Conservation (phyloP, 106 monocot species). For the Dioscorea alata region DNA sequence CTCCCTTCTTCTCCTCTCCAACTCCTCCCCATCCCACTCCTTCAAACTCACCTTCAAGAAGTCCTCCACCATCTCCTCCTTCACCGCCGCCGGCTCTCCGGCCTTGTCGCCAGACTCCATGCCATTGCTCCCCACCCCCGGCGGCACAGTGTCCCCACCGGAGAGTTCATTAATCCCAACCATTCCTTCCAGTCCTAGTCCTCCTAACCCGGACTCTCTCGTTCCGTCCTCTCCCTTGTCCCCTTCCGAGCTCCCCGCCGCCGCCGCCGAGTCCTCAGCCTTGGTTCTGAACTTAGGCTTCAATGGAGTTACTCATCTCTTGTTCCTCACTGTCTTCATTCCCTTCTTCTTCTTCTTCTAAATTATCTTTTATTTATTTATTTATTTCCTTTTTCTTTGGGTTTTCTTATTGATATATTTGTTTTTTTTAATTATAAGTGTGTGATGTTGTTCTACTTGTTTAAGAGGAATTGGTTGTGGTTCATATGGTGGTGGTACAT, state of each 20-base stretch:
- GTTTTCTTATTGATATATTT: not conserved
- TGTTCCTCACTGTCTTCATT: not conserved
- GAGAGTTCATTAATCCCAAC: constrained; percentile 24
- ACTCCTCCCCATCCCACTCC: constrained; percentile 19
- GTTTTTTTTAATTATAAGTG: not conserved
- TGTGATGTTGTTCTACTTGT: not conserved
- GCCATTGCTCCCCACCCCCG: constrained; percentile 36
- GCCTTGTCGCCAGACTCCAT: constrained; percentile 34
- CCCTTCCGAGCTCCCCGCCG: constrained; percentile 18
- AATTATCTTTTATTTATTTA: not conserved
- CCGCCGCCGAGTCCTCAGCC: not conserved
- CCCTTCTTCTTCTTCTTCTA: not conserved
- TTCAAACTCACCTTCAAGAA: constrained; percentile 24
- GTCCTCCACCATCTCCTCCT: not conserved
- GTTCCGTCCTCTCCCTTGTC: constrained; percentile 27
- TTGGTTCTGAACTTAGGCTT: not conserved
- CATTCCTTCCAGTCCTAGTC: constrained; percentile 48
- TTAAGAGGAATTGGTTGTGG: too few relatives aligned
- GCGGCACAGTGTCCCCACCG: not conserved
- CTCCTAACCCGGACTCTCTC: constrained; percentile 41
- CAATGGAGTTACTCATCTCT: too few relatives aligned
- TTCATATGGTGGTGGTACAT: too few relatives aligned
- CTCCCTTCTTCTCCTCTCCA: not conserved
- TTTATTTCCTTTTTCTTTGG: not conserved
- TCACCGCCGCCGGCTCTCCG: constrained; percentile 12